Conservation (phyloP, 2,329 filamentous ascomycete species). For the Pseudocercospora crystallina region DNA sequence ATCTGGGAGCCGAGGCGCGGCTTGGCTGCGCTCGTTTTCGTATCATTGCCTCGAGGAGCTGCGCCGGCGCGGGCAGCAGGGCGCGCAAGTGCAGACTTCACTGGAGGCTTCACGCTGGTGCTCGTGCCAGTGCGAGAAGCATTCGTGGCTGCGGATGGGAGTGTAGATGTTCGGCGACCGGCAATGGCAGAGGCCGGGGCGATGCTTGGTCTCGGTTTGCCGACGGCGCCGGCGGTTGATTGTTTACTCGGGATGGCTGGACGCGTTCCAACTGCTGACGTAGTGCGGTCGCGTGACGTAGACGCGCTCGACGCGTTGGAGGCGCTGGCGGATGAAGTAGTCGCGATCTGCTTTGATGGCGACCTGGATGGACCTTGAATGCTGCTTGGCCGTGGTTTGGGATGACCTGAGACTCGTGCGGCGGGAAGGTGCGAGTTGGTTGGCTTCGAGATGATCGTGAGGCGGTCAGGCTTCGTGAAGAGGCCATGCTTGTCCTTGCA, state of each 20-base stretch:
- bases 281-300: slow-evolving; percentile 64
- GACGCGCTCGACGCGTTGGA: slow-evolving; percentile 58
- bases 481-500: slow-evolving; percentile 72
- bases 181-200: slow-evolving; percentile 39
- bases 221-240: slow-evolving; percentile 6
- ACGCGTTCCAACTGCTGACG: slow-evolving; percentile 50
- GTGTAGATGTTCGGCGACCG: slow-evolving; percentile 32
- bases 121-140: slow-evolving; percentile 9
- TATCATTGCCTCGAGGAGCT: slow-evolving; percentile 58
- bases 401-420: slow-evolving; percentile 32
- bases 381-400: slow-evolving; percentile 44
- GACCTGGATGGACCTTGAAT: slow-evolving; percentile 65
- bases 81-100: slow-evolving; percentile 18
- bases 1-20: slow-evolving; percentile 15
- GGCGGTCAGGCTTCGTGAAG: slow-evolving; percentile 75
- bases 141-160: slow-evolving; percentile 33
- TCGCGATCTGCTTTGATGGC: slow-evolving; percentile 69
- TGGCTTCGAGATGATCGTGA: slow-evolving; percentile 52
- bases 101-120: slow-evolving; percentile 11
- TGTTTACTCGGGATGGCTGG: slow-evolving; percentile 40
- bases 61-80: slow-evolving; percentile 15
- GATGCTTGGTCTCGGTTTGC: slow-evolving; percentile 58
- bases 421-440: slow-evolving; percentile 23
- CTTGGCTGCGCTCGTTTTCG: slow-evolving; percentile 65
- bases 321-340: slow-evolving; percentile 35